These are phyloP conservation scores for Aspergillus diversus DNA, from an alignment of 495 filamentous ascomycete genomes.

Conservation along the genomic window DNA sequence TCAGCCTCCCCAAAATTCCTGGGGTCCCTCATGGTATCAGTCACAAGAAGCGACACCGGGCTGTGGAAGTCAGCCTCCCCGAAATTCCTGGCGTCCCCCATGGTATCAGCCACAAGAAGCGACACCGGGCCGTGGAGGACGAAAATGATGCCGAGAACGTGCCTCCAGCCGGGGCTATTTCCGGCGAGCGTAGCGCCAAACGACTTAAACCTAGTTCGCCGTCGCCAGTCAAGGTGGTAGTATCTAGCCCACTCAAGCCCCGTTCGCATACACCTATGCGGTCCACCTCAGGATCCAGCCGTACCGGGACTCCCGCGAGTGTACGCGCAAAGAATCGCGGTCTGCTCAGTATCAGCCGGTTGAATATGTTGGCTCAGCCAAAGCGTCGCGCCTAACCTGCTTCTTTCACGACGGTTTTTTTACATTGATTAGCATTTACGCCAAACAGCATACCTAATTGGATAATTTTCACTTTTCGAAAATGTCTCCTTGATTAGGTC, in stretches of 20 bases:
- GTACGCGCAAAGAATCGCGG: constrained; percentile 37
- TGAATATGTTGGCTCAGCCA: constrained; percentile 57
- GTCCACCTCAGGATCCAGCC: constrained; percentile 33
- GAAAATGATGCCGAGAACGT: constrained; percentile 48
- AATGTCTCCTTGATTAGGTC: background rate
- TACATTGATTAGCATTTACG: constrained; percentile 22
- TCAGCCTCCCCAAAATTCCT: constrained; percentile 35
- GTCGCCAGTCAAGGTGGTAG: constrained; percentile 37
- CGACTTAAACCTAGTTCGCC: constrained; percentile 45
- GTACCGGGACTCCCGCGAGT: constrained; percentile 43
- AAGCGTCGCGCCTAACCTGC: constrained; percentile 41
- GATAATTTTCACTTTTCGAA: background rate
- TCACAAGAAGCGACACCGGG: constrained; percentile 72
- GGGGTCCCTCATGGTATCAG: constrained; percentile 68
- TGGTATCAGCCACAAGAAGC: constrained; percentile 76
- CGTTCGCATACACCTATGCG: constrained; percentile 40
- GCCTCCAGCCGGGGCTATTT: constrained; percentile 35
- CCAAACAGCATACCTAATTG: background rate
- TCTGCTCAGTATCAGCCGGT: constrained; percentile 50
- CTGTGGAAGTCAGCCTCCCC: constrained; percentile 33
- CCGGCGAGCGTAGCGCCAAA: constrained; percentile 49
- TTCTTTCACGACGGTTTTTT: background rate
- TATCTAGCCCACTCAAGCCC: constrained; percentile 43
- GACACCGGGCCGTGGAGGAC: constrained; percentile 55
- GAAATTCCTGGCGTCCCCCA: constrained; percentile 59